Evolutionary conservation across 176 grass and related monocot species (phyloP).

Genomic region (Raddia distichophylla): DNA sequence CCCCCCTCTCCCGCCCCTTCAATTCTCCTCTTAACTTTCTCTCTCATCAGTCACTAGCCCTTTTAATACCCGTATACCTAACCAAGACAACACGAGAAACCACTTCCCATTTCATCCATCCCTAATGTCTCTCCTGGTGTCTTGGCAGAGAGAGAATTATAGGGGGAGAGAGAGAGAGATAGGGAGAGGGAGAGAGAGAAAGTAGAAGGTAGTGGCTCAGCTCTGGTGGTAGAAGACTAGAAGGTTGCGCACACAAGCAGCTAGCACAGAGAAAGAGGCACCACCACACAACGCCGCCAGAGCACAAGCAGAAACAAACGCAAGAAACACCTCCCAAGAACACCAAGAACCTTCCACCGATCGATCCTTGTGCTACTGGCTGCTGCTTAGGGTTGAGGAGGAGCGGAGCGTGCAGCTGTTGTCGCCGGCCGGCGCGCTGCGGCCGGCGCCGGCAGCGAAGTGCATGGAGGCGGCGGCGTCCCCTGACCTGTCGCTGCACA

Average conservation of each 20-base stretch:
- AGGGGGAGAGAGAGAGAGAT: neutral
- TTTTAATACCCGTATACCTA: conserved; percentile 62
- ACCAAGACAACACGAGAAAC: conserved; percentile 47
- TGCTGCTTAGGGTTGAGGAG: neutral
- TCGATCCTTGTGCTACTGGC: neutral
- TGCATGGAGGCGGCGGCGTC: conserved; percentile 52
- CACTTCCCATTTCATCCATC: conserved; percentile 30
- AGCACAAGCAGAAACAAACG: conserved; percentile 16
- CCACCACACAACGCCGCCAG: conserved; percentile 3
- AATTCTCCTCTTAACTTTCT: neutral
- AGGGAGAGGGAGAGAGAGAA: neutral
- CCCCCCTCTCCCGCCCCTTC: neutral
- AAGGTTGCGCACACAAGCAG: neutral
- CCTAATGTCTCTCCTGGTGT: conserved; percentile 25
- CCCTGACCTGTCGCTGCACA: conserved; percentile 84
- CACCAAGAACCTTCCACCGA: conserved; percentile 34
- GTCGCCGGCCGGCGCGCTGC: too few species aligned
- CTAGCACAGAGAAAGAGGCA: neutral
- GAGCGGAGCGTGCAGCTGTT: neutral
- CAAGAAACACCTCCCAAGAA: neutral
- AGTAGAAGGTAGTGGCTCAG: too few species aligned
- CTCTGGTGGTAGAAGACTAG: conserved; percentile 27
- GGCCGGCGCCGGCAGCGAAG: neutral
- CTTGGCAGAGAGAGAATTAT: neutral
- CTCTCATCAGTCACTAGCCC: conserved; percentile 18